These are phyloP conservation scores for Ramaria rubella DNA, from an alignment of 768 basidiomycete genomes.

Conservation along the genomic window DNA sequence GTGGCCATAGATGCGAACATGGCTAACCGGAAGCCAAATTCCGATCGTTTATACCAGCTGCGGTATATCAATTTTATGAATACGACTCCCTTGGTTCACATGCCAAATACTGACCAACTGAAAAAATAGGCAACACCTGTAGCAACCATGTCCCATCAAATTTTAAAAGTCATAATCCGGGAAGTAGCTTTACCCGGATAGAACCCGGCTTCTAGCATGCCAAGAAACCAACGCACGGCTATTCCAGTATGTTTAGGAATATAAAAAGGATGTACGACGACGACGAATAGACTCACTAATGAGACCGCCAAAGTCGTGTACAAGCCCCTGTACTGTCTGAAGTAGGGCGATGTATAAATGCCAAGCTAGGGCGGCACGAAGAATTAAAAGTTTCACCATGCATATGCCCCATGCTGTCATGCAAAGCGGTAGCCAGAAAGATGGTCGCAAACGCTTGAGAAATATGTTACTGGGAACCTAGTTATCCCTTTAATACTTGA, in stretches of 20 bases:
- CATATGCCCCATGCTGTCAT: slow-evolving; percentile 36
- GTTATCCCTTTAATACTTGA: neutral
- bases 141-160: neutral
- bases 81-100: neutral
- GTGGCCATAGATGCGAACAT: slow-evolving; percentile 79
- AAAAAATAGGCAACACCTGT: slow-evolving; percentile 10
- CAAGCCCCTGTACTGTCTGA: slow-evolving; percentile 58
- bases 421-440: slow-evolving; percentile 51
- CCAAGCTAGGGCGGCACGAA: neutral
- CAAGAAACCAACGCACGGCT: slow-evolving; percentile 36
- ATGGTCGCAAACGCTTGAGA: slow-evolving; percentile 53
- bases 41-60: slow-evolving; percentile 77
- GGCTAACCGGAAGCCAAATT: slow-evolving; percentile 65
- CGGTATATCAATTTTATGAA: neutral
- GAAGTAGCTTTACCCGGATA: slow-evolving; percentile 55
- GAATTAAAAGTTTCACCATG: slow-evolving; percentile 25
- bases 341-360: no score
- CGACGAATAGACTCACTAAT: slow-evolving; percentile 40
- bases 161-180: slow-evolving; percentile 23
- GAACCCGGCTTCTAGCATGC: slow-evolving; percentile 46
- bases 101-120: neutral
- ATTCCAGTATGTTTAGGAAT: neutral
- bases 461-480: slow-evolving; percentile 61
- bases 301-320: slow-evolving; percentile 54
- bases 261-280: neutral